Percentiles rank a stretch among this genome's conserved stretches.
phyloP scores from a whole-genome alignment of 139 green algal genomes.

The Desmodesmus armatus region DNA sequence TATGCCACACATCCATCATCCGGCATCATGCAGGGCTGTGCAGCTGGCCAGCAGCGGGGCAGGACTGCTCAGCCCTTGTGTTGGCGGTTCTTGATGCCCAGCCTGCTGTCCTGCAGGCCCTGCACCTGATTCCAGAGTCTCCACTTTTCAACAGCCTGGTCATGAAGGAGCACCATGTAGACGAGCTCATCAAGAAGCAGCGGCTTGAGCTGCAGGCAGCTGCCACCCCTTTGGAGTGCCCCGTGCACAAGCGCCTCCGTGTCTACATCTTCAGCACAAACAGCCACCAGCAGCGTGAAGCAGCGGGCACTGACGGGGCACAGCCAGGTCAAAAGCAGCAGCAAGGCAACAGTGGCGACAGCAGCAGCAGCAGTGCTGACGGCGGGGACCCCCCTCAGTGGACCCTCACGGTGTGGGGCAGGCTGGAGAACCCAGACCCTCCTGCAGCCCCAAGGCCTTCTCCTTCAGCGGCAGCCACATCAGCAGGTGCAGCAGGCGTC shows the following conservation, averaged over 20 bases:
- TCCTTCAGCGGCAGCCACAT: background rate
- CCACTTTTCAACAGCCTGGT: conserved; percentile 34
- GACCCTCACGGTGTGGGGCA: conserved; percentile 30
- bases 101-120: conserved; percentile 1
- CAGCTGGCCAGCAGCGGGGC: background rate
- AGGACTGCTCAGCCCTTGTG: background rate
- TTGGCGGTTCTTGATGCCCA: background rate
- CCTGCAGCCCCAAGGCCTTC: background rate
- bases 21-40: too few relatives aligned
- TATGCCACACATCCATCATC: too few relatives aligned
- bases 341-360: conserved; percentile 1
- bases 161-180: conserved; percentile 34
- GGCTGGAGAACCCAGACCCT: conserved; percentile 18
- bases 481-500: conserved; percentile 1
- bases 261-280: conserved; percentile 32
- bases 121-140: conserved; percentile 38
- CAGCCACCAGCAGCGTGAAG: conserved; percentile 21
- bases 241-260: conserved; percentile 20
- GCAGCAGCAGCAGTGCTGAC: conserved; percentile 9
- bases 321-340: conserved; percentile 4
- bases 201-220: conserved; percentile 29
- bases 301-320: background rate
- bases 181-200: conserved; percentile 19
- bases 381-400: conserved; percentile 40
- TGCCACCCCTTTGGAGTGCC: background rate